phyloP scores from a whole-genome alignment of 176 grass and related monocot genomes.

The Areca catechu region DNA sequence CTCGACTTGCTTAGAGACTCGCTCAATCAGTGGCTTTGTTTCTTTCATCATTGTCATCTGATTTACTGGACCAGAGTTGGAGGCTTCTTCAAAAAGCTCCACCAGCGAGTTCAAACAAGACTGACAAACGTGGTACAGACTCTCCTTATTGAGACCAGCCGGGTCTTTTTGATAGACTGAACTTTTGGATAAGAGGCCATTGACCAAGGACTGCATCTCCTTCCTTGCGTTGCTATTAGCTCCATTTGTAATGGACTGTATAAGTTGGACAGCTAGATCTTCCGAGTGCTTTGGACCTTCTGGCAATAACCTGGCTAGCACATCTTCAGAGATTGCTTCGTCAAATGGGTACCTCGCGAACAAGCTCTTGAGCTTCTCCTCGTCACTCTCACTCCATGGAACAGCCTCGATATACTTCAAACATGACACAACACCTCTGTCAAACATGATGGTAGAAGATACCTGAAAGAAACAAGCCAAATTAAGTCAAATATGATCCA shows the following conservation, averaged over 20 bases:
- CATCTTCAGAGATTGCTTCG: slow-evolving; percentile 42
- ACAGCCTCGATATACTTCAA: slow-evolving; percentile 74
- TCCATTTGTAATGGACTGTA: slow-evolving; percentile 54
- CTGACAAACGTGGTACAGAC: slow-evolving; percentile 51
- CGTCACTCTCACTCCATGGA: slow-evolving; percentile 79
- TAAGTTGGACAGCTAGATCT: slow-evolving; percentile 49
- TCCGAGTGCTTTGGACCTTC: slow-evolving; percentile 22
- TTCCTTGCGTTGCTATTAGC: slow-evolving; percentile 57
- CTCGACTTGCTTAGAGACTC: slow-evolving; percentile 58
- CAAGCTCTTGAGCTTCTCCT: slow-evolving; percentile 63
- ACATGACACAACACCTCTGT: slow-evolving; percentile 72
- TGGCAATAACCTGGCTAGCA: slow-evolving; percentile 51
- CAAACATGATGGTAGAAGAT: slow-evolving; percentile 59
- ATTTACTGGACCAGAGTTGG: neutral
- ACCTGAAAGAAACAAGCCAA: slow-evolving; percentile 37
- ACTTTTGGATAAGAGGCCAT: slow-evolving; percentile 64
- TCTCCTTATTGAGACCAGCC: slow-evolving; percentile 44
- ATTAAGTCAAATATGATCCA: neutral
- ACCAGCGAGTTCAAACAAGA: slow-evolving; percentile 51
- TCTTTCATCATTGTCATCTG: neutral
- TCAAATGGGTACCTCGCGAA: slow-evolving; percentile 51
- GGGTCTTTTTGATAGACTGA: slow-evolving; percentile 83
- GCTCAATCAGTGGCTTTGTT: slow-evolving; percentile 55
- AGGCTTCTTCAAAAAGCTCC: slow-evolving; percentile 46
- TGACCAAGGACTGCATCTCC: slow-evolving; percentile 83